A percentile compares a stretch with the other conserved stretches of the same genome.
Conservation (phyloP, 129 eudicot species). For the Flaveria robusta region DNA sequence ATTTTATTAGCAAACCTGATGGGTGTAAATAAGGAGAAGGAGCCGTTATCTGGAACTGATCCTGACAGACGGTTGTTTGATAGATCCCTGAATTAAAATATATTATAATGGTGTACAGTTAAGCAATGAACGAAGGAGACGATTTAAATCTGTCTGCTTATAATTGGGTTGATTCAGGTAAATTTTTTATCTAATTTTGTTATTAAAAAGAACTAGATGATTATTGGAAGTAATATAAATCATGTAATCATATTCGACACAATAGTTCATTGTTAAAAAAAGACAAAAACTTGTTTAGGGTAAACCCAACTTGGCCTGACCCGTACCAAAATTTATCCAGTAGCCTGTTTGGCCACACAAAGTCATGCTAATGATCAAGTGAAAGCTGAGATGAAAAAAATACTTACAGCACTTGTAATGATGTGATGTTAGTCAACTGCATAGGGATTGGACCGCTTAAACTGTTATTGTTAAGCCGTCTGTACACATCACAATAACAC, state of each 20-base stretch:
- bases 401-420: constrained; percentile 91
- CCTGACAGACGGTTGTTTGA: constrained; percentile 88
- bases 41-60: constrained; percentile 93
- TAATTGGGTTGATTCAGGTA: neutral
- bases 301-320: neutral
- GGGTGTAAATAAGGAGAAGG: constrained; percentile 88
- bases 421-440: constrained; percentile 72
- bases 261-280: neutral
- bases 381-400: neutral
- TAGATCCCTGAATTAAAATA: constrained; percentile 58
- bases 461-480: constrained; percentile 92
- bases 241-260: constrained; percentile 6
- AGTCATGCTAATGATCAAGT: neutral
- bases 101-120: neutral
- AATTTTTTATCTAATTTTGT: neutral
- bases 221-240: neutral
- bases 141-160: no score
- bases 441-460: constrained; percentile 77
- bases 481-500: constrained; percentile 42
- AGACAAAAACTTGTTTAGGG: neutral
- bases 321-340: neutral
- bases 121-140: neutral
- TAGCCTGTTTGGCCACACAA: neutral
- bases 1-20: constrained; percentile 58
- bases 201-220: neutral